Evolutionary conservation across 306 rosid genomes (phyloP).

Genomic region (Abrus pulchellus): DNA sequence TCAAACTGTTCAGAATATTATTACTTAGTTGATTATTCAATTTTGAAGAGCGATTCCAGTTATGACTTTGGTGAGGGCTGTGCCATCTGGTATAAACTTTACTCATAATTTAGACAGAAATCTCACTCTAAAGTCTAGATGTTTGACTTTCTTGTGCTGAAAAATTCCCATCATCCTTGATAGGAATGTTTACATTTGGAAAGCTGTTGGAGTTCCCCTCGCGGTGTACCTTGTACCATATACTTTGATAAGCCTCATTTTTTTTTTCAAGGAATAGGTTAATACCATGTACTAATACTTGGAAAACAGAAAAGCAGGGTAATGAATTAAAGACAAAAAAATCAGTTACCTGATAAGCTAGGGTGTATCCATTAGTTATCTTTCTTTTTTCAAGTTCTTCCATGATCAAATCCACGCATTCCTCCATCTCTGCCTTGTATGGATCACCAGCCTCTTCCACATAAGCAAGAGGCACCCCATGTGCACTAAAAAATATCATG

Average conservation of each 20-base stretch:
- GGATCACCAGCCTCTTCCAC: constrained; percentile 99
- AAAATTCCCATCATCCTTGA: constrained; percentile 35
- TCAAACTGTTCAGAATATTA: constrained; percentile 3
- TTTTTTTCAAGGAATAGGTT: background rate
- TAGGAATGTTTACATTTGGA: background rate
- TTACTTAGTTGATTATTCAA: constrained; percentile 30
- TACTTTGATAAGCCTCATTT: background rate
- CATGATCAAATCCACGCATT: constrained; percentile 92
- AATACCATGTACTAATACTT: constrained; percentile 29
- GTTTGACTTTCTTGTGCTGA: constrained; percentile 4
- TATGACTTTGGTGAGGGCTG: constrained; percentile 24
- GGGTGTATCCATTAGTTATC: constrained; percentile 78
- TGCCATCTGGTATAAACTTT: background rate
- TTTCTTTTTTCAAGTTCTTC: constrained; percentile 88
- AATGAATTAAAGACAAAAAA: background rate
- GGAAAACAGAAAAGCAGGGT: constrained; percentile 29
- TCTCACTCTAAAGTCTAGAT: background rate
- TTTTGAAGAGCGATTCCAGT: constrained; percentile 17
- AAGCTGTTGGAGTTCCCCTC: background rate
- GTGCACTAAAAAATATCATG: constrained; percentile 95
- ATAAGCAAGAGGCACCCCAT: constrained; percentile 97
- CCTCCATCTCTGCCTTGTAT: constrained; percentile 98
- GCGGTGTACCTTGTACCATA: background rate
- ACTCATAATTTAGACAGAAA: constrained; percentile 31
- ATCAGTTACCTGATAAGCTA: constrained; percentile 86